These are phyloP conservation scores for Acidiella bohemica DNA, from an alignment of 495 filamentous ascomycete genomes.

Conservation along the genomic window DNA sequence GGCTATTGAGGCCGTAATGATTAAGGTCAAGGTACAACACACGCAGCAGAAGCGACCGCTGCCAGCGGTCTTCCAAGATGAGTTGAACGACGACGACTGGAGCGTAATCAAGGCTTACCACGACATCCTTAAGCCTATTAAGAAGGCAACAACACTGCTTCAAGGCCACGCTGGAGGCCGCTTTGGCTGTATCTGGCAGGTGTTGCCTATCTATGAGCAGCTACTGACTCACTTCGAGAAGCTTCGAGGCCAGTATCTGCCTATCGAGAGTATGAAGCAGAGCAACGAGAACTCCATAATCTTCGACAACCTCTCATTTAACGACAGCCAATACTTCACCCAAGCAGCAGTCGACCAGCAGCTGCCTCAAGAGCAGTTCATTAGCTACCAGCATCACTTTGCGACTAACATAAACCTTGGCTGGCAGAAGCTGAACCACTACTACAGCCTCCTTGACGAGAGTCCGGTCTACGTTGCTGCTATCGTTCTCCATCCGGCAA, in stretches of 20 bases:
- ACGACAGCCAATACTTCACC: too few species aligned
- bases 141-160: conserved; percentile 5
- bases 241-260: conserved; percentile 2
- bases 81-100: conserved; percentile 6
- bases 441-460: conserved; percentile 7
- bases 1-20: conserved; percentile 7
- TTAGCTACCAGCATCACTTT: conserved; percentile 6
- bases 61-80: conserved; percentile 8
- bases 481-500: conserved; percentile 5
- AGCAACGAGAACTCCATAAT: too few species aligned
- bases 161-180: conserved; percentile 8
- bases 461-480: conserved; percentile 4
- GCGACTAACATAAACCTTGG: conserved; percentile 5
- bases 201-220: background rate
- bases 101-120: conserved; percentile 2
- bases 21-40: background rate
- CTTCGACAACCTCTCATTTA: too few species aligned
- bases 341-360: too few species aligned
- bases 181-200: conserved; percentile 3
- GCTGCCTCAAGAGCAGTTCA: too few species aligned
- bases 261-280: too few species aligned
- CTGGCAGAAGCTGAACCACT: conserved; percentile 8
- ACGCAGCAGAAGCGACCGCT: background rate
- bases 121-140: conserved; percentile 12
- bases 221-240: conserved; percentile 4